Conservation (phyloP, 2,329 filamentous ascomycete genomes). For the Orbilia blumenaviensis region DNA sequence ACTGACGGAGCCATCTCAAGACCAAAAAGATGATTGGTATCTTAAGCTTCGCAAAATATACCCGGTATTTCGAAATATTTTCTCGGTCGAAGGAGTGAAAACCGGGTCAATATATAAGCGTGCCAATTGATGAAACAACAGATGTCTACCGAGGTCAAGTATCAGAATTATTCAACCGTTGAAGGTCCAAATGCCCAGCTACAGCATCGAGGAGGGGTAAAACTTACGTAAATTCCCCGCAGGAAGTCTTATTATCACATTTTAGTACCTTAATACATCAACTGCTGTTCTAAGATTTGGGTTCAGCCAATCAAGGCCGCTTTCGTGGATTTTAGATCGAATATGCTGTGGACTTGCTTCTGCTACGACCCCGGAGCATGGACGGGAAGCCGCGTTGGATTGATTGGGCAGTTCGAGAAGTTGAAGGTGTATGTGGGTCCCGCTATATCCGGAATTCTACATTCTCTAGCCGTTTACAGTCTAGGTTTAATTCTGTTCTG, state of each 20-base stretch:
- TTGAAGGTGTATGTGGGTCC: neutral
- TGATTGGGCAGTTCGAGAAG: constrained; percentile 5
- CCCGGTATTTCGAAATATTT: neutral
- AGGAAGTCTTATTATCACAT: neutral
- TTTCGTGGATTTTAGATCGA: neutral
- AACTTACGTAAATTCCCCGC: constrained; percentile 1
- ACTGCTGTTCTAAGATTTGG: neutral
- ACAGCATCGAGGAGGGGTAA: neutral
- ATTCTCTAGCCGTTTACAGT: neutral
- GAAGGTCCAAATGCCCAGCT: neutral
- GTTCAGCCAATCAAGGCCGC: neutral
- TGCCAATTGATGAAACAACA: neutral
- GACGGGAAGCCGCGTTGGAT: neutral
- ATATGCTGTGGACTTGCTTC: neutral
- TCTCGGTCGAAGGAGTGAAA: too few relatives aligned
- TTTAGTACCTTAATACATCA: neutral
- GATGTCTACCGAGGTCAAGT: neutral
- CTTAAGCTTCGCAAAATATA: too few relatives aligned
- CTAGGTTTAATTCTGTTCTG: neutral
- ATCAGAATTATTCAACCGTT: neutral
- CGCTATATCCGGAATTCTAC: neutral
- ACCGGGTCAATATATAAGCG: neutral
- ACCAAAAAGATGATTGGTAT: too few relatives aligned
- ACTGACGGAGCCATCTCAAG: constrained; percentile 18
- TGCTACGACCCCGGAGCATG: neutral